These are phyloP conservation scores for Oleoguttula mirabilis DNA, from an alignment of 495 filamentous ascomycete species.

Conservation along the genomic window DNA sequence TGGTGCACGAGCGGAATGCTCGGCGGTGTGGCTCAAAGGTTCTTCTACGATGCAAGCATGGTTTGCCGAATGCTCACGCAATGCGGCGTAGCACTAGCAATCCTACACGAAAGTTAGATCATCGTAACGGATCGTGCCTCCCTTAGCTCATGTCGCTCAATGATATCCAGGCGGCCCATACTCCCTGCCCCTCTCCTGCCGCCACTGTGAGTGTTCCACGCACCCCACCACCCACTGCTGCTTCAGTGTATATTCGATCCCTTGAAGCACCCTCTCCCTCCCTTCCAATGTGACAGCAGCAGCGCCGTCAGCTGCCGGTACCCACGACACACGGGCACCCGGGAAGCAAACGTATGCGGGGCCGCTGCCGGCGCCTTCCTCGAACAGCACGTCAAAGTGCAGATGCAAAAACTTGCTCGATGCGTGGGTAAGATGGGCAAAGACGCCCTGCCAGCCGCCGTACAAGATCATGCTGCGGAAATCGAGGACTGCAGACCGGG, in stretches of 20 bases:
- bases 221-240: background rate
- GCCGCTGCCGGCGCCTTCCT: background rate
- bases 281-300: background rate
- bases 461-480: background rate
- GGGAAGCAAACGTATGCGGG: background rate
- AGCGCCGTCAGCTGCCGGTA: background rate
- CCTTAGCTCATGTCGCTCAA: too few relatives aligned
- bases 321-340: background rate
- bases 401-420: background rate
- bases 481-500: background rate
- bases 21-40: too few relatives aligned
- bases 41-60: too few relatives aligned
- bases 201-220: background rate
- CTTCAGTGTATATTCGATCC: background rate
- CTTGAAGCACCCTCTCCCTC: background rate
- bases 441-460: background rate
- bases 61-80: too few relatives aligned
- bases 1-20: too few relatives aligned
- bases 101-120: too few relatives aligned
- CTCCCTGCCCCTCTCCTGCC: background rate
- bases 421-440: background rate
- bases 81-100: too few relatives aligned
- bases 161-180: slow-evolving; percentile 5
- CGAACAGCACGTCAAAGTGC: background rate
- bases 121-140: too few relatives aligned